Base-by-base conservation (phyloP, 2,329 filamentous ascomycete species). In the Alternaria postmessia region DNA sequence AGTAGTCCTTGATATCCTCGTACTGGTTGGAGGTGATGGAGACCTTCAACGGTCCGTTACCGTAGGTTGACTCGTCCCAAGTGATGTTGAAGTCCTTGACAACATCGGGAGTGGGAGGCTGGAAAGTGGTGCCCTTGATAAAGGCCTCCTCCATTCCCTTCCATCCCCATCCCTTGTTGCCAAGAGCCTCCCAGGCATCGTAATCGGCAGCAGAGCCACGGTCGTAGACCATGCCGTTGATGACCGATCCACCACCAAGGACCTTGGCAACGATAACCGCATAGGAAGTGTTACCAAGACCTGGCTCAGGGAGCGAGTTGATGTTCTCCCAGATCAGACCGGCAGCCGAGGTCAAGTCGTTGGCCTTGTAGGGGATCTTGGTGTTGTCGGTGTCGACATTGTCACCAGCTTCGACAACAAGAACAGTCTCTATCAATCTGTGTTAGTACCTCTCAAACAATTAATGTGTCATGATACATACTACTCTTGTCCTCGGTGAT, bases 81-180 rank as follows among this genome's bases (percentile, higher is more conserved):
- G 70, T 75, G 43, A 74, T 70, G 63, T 71, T 70, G 51, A 65
- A 74, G 24, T 65, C 59, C 38, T 67, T 54, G 8, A 61, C 64
- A 38, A 65, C 56, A 42, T 64, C 61, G 2, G 54, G 38, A 2
- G 70, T 68, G 5, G 73, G 71, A 22, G 69, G 62, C 34, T 67
- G 63, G 54, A 74, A 73, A 11, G 65, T 71, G 4, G 71, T 74
- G n/a, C 67, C 66, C 59, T 75, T 71, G 49, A 62, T 65, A 57
- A 71, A 74, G 52, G 68, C 72, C 3, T 65, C 64, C 24, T 76
- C 53, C 47, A 85, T 65, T 12, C 78, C 78, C 38, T 84, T 75
- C 84, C 85, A 89, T 1, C 81, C 80, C 87, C 87, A 89, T 1
- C 85, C 87, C 1, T 74, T 61, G 67, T 88, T 89, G 1, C 87